Base-by-base conservation (phyloP, 306 rosid species). In the Potentilla sterilis region DNA sequence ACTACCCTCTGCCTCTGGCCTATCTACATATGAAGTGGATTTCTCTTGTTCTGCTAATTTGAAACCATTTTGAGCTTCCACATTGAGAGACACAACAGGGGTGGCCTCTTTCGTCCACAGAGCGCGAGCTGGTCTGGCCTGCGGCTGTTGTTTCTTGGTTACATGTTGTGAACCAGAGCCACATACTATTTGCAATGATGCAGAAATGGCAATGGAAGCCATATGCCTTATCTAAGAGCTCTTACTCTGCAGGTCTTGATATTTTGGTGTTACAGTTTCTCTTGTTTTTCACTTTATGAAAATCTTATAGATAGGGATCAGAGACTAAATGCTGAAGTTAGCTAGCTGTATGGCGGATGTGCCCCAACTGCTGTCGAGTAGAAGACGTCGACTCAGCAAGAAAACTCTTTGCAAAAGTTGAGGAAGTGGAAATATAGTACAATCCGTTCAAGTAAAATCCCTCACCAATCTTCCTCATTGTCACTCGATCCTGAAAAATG, bases 121-220 rank as follows among this genome's bases (percentile, higher is more conserved):
- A 35, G 83, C 69, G n/a, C 72, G 57, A n/a, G 70, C 55, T 5
- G 49, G 65, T 62, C 24, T 51, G 6, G 61, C 8, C 76, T 61
- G 79, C 7, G 73, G 80, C 38, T 68, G 80, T 15, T 82, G 82
- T 67, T 72, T 86, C 76, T 72, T 81, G 2, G 77, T 24, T 42
- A 76, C 75, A 69, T 72, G 87, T 21, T 69, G 55, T 76, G 84
- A 73, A 70, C 62, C 70, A 75, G 84, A 76, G 69, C 62, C 74
- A 75, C 79, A 72, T n/a, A 79, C 51, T 51, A 52, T 67, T 64
- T 74, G 79, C 69, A 83, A 41, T 34, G 89, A 80, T 71, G 83
- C 78, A 21, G 78, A 80, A 44, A 86, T 76, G 75, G 84, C 70
- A 49, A 79, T 74, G 41, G 84, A 86, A 78, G 84, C 82, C 87